Evolutionary conservation across 495 filamentous ascomycete genomes (phyloP).

Genomic region (Aspergillus egyptiacus): DNA sequence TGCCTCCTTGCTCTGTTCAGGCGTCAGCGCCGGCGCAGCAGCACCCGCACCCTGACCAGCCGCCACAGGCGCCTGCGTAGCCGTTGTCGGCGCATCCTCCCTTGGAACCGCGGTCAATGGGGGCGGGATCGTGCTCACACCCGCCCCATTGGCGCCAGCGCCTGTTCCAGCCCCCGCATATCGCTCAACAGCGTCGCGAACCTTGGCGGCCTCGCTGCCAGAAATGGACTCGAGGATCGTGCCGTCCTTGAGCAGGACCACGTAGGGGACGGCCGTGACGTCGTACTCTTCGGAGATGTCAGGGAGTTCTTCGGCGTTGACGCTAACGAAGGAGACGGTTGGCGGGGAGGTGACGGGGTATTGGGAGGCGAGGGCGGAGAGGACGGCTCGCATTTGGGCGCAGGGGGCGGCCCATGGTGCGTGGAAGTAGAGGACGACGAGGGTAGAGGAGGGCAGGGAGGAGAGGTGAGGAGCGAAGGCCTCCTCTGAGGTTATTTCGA

Average conservation of each 20-base stretch:
- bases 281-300: constrained; percentile 86
- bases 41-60: constrained; percentile 16
- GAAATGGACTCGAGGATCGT: constrained; percentile 72
- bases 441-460: constrained; percentile 57
- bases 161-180: constrained; percentile 49
- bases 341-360: constrained; percentile 62
- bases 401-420: constrained; percentile 97
- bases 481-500: constrained; percentile 62
- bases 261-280: constrained; percentile 87
- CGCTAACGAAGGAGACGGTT: constrained; percentile 70
- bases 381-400: constrained; percentile 83
- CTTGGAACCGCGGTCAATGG: constrained; percentile 42
- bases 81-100: constrained; percentile 33
- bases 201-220: constrained; percentile 78
- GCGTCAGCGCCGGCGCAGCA: constrained; percentile 30
- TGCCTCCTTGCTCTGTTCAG: constrained; percentile 65
- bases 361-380: constrained; percentile 74
- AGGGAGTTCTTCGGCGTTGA: constrained; percentile 84
- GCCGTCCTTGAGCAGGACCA: constrained; percentile 69
- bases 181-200: constrained; percentile 75
- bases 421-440: constrained; percentile 86
- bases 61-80: constrained; percentile 38
- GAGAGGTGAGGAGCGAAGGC: constrained; percentile 61
- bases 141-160: constrained; percentile 14
- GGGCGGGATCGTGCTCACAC: constrained; percentile 47